These are phyloP conservation scores for Colletotrichum sp. DNA, from an alignment of 2,329 filamentous ascomycete species.

Conservation along the genomic window DNA sequence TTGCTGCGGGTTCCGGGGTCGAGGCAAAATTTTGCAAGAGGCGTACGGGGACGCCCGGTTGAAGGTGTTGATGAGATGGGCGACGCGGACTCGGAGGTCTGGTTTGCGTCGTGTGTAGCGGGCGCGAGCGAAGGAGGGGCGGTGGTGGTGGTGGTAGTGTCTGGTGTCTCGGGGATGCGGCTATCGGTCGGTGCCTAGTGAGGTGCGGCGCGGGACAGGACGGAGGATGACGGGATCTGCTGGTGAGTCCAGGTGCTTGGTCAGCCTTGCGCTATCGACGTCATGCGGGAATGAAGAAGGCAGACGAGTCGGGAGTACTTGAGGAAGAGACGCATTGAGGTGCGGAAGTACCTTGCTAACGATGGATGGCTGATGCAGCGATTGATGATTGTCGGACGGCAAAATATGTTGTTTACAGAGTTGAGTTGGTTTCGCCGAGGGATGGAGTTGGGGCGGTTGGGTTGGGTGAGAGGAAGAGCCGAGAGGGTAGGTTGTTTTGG, in stretches of 20 bases:
- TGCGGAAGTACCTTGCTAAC: neutral
- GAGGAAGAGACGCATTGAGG: neutral
- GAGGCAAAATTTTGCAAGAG: neutral
- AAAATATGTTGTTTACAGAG: neutral
- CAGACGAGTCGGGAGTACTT: neutral
- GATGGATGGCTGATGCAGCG: neutral
- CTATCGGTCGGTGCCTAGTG: slow-evolving; percentile 6
- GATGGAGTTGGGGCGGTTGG: neutral
- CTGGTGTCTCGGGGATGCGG: neutral
- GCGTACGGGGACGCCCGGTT: neutral
- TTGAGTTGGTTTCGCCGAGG: neutral
- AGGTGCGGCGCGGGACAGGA: neutral
- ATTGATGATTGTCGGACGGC: neutral
- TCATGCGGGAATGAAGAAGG: neutral
- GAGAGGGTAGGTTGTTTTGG: neutral
- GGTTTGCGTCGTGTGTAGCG: neutral
- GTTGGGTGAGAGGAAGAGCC: neutral
- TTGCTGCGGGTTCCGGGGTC: neutral
- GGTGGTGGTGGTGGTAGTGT: neutral
- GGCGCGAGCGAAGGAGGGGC: neutral
- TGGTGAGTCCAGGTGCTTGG: neutral
- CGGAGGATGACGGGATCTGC: slow-evolving; percentile 17
- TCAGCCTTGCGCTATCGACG: slow-evolving; percentile 19
- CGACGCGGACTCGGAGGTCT: neutral
- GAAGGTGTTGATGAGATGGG: neutral